A percentile compares a stretch with the other conserved stretches of the same genome.
phyloP scores from a whole-genome alignment of 2,329 filamentous ascomycete genomes.

The Penicillium oxalicum region DNA sequence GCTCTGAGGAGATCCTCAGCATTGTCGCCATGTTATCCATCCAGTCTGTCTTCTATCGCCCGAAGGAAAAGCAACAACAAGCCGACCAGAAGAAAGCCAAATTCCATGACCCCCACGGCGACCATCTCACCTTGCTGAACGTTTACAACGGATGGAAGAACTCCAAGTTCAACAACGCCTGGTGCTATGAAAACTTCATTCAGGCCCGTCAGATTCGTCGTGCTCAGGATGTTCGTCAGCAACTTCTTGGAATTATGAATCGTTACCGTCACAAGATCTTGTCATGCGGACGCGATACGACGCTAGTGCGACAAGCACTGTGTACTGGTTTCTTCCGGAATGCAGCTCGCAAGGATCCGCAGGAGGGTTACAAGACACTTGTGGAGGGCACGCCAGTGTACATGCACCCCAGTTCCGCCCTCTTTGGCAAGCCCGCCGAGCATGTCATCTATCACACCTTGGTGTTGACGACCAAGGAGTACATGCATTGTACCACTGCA shows the following conservation, averaged over 20 bases:
- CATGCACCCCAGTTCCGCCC: slow-evolving; percentile 81
- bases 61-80: slow-evolving; percentile 93
- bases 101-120: slow-evolving; percentile 90
- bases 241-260: slow-evolving; percentile 89
- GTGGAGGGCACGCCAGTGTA: slow-evolving; percentile 94
- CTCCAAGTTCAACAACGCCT: slow-evolving; percentile 72
- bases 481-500: slow-evolving; percentile 89
- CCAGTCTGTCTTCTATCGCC: slow-evolving; percentile 83
- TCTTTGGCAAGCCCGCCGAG: slow-evolving; percentile 94
- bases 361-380: slow-evolving; percentile 95
- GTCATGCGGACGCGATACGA: slow-evolving; percentile 81
- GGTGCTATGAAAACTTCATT: slow-evolving; percentile 98
- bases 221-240: slow-evolving; percentile 85
- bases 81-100: slow-evolving; percentile 97
- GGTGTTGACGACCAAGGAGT: slow-evolving; percentile 67
- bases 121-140: slow-evolving; percentile 90
- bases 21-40: slow-evolving; percentile 94
- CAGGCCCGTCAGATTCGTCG: slow-evolving; percentile 83
- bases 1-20: slow-evolving; percentile 87
- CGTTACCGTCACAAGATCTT: slow-evolving; percentile 76
- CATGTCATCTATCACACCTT: slow-evolving; percentile 82
- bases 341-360: slow-evolving; percentile 85
- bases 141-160: slow-evolving; percentile 97
- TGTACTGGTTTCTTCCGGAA: slow-evolving; percentile 96
- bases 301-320: slow-evolving; percentile 79